phyloP scores from a whole-genome alignment of 1,284 basidiomycete species.

The Rhodofomes roseus region DNA sequence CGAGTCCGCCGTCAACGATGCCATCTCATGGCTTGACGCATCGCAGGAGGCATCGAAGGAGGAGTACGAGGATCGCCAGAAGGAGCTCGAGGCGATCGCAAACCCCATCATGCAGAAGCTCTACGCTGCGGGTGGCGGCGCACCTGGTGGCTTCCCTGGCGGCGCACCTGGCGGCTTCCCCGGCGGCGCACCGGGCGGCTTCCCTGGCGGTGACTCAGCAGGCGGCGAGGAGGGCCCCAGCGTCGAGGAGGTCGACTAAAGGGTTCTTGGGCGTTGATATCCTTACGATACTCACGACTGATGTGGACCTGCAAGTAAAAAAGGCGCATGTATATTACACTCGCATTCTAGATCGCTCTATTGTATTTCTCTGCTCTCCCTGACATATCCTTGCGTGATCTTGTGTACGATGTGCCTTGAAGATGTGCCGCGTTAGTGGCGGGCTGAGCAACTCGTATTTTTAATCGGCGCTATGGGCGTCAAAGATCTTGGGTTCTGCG shows the following conservation, averaged over 20 bases:
- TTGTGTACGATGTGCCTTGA: too few species aligned
- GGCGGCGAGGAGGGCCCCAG: conserved; percentile 76
- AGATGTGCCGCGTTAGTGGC: too few species aligned
- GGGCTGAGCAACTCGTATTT: too few species aligned
- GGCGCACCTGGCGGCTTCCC: conserved; percentile 45
- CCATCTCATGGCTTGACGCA: conserved; percentile 86
- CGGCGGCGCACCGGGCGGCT: conserved; percentile 42
- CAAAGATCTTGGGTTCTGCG: too few species aligned
- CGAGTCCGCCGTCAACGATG: conserved; percentile 79
- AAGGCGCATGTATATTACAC: conserved; percentile 8
- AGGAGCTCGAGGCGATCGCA: conserved; percentile 89
- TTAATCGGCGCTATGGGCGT: too few species aligned
- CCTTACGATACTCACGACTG: conserved; percentile 4
- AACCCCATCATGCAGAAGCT: conserved; percentile 95
- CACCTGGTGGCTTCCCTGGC: conserved; percentile 42
- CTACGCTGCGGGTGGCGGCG: conserved; percentile 73
- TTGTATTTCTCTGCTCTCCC: not conserved
- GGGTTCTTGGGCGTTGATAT: conserved; percentile 2
- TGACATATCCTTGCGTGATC: not conserved
- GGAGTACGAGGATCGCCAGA: conserved; percentile 94
- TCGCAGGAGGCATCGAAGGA: conserved; percentile 92
- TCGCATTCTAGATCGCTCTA: conserved; percentile 8
- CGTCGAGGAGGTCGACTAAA: conserved; percentile 85
- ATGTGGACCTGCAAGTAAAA: conserved; percentile 3
- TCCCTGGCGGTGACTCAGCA: conserved; percentile 33